Percentiles rank a stretch among this genome's conserved stretches.
Conservation (phyloP, 768 basidiomycete species). For the Fomitopsis serialis region DNA sequence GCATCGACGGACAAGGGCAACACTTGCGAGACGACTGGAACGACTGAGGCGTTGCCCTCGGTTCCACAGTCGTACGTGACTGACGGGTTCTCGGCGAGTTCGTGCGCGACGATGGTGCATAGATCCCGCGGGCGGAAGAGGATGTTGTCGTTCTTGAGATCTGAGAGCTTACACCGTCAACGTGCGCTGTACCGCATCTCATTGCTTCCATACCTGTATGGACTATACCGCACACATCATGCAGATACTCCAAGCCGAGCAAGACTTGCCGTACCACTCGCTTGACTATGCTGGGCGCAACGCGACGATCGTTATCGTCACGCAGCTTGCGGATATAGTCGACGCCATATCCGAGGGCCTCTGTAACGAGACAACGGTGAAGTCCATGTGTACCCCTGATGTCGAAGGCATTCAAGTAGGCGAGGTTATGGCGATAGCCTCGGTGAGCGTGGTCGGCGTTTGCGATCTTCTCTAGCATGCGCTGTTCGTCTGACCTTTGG, state of each 20-base stretch:
- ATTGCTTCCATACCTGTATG: not conserved
- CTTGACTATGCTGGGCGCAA: conserved; percentile 2
- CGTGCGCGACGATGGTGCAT: not conserved
- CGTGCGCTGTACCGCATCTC: not conserved
- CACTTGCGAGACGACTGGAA: not conserved
- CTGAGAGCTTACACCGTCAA: not conserved
- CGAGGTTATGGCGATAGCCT: not conserved
- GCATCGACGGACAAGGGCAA: not conserved
- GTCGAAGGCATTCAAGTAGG: not conserved
- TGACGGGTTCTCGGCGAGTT: not conserved
- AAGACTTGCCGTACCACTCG: not conserved
- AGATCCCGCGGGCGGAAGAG: not conserved
- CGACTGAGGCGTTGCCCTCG: not conserved
- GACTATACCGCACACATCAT: conserved; percentile 1
- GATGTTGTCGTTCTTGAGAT: conserved; percentile 2
- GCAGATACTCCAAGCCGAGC: not conserved
- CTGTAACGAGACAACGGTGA: conserved; percentile 1
- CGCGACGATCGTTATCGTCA: not conserved
- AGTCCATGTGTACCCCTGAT: not conserved
- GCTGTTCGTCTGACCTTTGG: not conserved
- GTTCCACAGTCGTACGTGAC: conserved; percentile 1
- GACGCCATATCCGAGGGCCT: conserved; percentile 1
- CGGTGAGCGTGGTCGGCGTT: not conserved
- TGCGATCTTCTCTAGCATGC: conserved; percentile 1
- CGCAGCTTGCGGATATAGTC: conserved; percentile 1